Evolutionary conservation across 2,329 filamentous ascomycete species (phyloP).

Genomic region (Monosporascus cannonballus): DNA sequence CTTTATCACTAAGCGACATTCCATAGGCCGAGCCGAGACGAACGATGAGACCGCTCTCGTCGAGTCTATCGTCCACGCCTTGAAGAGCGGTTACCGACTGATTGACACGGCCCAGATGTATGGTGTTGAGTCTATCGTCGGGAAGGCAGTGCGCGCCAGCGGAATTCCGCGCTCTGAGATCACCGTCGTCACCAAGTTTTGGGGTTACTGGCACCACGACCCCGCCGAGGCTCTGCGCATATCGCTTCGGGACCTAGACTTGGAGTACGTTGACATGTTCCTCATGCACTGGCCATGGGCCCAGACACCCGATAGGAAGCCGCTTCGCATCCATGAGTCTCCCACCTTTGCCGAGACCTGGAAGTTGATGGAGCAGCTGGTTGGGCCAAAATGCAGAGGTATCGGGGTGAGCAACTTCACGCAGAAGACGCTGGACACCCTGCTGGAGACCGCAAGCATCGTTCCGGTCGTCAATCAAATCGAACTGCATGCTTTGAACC

Average conservation of each 20-base stretch:
- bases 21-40: neutral
- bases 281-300: slow-evolving; percentile 49
- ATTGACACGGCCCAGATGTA: slow-evolving; percentile 25
- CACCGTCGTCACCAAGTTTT: slow-evolving; percentile 24
- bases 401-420: slow-evolving; percentile 30
- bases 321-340: slow-evolving; percentile 59
- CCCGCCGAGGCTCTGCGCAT: slow-evolving; percentile 37
- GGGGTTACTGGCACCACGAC: neutral
- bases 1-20: neutral
- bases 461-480: slow-evolving; percentile 27
- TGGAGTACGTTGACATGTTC: slow-evolving; percentile 47
- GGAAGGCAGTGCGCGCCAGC: slow-evolving; percentile 25
- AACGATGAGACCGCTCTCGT: slow-evolving; percentile 17
- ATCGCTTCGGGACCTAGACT: slow-evolving; percentile 39
- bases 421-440: slow-evolving; percentile 21
- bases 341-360: slow-evolving; percentile 16
- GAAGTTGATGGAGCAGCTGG: slow-evolving; percentile 23
- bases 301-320: slow-evolving; percentile 45
- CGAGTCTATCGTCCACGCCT: slow-evolving; percentile 9
- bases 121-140: slow-evolving; percentile 22
- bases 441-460: slow-evolving; percentile 18
- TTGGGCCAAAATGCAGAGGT: slow-evolving; percentile 17
- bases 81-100: slow-evolving; percentile 24
- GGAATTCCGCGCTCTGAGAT: slow-evolving; percentile 29
- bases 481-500: slow-evolving; percentile 27